phyloP scores from a whole-genome alignment of 176 grass and related monocot species.

The Tuctoria greenei region DNA sequence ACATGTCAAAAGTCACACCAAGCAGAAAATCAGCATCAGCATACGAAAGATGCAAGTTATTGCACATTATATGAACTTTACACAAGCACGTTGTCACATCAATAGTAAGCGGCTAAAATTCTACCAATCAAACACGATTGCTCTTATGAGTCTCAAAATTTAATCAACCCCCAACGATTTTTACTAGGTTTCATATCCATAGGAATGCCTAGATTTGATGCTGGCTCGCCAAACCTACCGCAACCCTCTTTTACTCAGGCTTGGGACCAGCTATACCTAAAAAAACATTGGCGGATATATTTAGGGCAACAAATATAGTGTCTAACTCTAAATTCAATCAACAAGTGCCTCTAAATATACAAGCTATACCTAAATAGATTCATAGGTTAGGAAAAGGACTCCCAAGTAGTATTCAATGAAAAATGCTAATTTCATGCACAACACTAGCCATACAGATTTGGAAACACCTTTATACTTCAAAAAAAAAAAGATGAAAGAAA shows the following conservation, averaged over 20 bases:
- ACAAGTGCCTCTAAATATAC: neutral
- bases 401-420: neutral
- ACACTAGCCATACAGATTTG: neutral
- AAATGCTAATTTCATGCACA: neutral
- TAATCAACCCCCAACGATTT: neutral
- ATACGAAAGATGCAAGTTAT: neutral
- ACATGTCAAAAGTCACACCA: conserved; percentile 24
- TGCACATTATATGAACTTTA: neutral
- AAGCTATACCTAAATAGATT: neutral
- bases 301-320: neutral
- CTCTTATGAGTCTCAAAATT: neutral
- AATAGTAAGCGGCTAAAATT: neutral
- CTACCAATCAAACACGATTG: neutral
- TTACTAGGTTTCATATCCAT: no score
- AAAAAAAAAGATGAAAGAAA: neutral
- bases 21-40: neutral
- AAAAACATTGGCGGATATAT: neutral
- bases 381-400: neutral
- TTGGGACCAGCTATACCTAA: no score
- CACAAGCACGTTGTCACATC: neutral
- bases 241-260: no score
- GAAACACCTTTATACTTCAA: neutral
- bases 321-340: neutral
- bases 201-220: no score
- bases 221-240: no score